These are phyloP conservation scores for Boletus semigastroideus DNA, from an alignment of 1,284 basidiomycete genomes.

Conservation along the genomic window DNA sequence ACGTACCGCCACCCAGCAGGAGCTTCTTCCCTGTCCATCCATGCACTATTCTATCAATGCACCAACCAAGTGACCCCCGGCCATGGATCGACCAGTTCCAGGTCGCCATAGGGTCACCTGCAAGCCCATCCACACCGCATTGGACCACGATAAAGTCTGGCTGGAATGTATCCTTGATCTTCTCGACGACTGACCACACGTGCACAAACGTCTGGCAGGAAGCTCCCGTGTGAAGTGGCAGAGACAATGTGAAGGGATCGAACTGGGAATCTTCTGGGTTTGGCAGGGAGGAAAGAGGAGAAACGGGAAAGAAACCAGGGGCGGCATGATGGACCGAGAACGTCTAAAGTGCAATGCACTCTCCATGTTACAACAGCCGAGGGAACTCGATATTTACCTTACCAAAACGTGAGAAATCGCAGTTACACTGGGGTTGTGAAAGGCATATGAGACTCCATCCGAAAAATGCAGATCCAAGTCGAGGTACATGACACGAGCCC, in stretches of 20 bases:
- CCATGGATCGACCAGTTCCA: conserved; percentile 77
- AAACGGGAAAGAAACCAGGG: conserved; percentile 81
- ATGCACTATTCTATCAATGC: conserved; percentile 52
- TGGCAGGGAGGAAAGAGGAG: conserved; percentile 54
- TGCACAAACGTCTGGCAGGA: conserved; percentile 58
- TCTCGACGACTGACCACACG: conserved; percentile 65
- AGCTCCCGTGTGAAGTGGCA: conserved; percentile 72
- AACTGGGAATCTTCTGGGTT: conserved; percentile 37
- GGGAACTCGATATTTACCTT: conserved; percentile 11
- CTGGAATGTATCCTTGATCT: conserved; percentile 58
- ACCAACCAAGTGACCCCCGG: conserved; percentile 72
- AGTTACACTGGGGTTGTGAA: conserved; percentile 43
- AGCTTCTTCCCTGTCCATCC: conserved; percentile 62
- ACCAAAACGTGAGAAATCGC: conserved; percentile 58
- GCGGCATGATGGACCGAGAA: conserved; percentile 83
- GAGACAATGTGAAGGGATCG: conserved; percentile 73
- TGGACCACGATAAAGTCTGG: conserved; percentile 85
- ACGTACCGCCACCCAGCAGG: conserved; percentile 64
- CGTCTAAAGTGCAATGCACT: conserved; percentile 44
- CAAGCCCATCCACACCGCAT: conserved; percentile 84
- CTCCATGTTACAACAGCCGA: not conserved
- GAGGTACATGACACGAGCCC: conserved; percentile 81
- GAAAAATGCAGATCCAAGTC: conserved; percentile 93
- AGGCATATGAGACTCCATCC: conserved; percentile 84
- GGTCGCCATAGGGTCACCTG: conserved; percentile 76